A percentile compares a stretch with the other conserved stretches of the same genome.
Evolutionary conservation across 257 asterid species (phyloP).

Genomic region (Cinchona pubescens): DNA sequence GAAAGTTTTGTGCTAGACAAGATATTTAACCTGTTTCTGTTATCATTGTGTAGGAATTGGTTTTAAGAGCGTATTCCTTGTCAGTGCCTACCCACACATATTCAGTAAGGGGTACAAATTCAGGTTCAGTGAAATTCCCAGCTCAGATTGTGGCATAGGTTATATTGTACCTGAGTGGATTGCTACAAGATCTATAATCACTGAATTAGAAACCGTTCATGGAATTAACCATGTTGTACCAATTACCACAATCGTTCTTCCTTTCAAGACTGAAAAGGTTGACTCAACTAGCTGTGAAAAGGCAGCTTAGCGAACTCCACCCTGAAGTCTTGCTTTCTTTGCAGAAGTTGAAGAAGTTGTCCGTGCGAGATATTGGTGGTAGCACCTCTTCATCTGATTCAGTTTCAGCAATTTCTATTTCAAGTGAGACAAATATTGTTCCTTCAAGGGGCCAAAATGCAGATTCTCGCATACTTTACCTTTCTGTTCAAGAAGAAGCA

Average conservation of each 20-base stretch:
- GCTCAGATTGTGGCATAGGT: not conserved
- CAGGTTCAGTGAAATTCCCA: slow-evolving; percentile 25
- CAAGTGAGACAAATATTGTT: not conserved
- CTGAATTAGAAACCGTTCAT: not conserved
- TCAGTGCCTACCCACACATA: slow-evolving; percentile 34
- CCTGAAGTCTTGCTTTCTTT: not conserved
- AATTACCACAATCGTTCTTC: not conserved
- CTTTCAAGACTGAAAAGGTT: not conserved
- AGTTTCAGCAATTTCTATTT: not conserved
- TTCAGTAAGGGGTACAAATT: slow-evolving; percentile 40
- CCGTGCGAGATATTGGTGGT: not conserved
- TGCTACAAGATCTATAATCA: not conserved
- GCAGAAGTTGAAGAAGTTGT: not conserved
- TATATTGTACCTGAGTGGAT: slow-evolving; percentile 19
- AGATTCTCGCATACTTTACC: not conserved
- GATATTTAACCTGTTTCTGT: not conserved
- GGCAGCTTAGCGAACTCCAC: not conserved
- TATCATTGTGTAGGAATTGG: too few species aligned
- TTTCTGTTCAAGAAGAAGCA: not conserved
- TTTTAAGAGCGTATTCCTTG: slow-evolving; percentile 41
- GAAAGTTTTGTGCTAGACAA: not conserved
- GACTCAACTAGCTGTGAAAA: not conserved
- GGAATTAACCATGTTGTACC: not conserved
- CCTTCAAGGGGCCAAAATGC: not conserved
- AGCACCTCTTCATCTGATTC: not conserved